Percentiles rank a stretch among this genome's conserved stretches.
phyloP scores from a whole-genome alignment of 768 basidiomycete genomes.

The Lanmaoa pseudosensibilis region DNA sequence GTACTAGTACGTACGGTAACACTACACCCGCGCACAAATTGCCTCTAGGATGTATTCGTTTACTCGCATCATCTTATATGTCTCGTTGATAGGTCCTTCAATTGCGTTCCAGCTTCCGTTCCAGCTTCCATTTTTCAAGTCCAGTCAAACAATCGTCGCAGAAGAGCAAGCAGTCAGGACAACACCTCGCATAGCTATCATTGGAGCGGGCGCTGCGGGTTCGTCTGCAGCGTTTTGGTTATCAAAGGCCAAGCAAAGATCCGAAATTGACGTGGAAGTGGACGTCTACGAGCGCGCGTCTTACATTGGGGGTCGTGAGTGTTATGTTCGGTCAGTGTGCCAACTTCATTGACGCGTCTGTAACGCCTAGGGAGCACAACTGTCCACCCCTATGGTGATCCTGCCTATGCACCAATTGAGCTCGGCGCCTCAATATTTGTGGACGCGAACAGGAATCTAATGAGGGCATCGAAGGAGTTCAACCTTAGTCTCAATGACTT shows the following conservation, averaged over 20 bases:
- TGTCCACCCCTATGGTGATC: constrained; percentile 69
- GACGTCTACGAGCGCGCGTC: constrained; percentile 79
- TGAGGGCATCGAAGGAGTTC: constrained; percentile 79
- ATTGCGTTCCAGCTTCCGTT: constrained; percentile 51
- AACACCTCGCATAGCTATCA: constrained; percentile 70
- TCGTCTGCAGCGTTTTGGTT: constrained; percentile 85
- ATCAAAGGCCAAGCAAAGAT: constrained; percentile 70
- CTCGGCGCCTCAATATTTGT: constrained; percentile 91
- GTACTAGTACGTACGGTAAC: not conserved
- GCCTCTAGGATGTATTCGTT: constrained; percentile 17
- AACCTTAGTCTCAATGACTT: constrained; percentile 57
- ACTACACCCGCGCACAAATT: not conserved
- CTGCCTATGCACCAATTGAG: constrained; percentile 63
- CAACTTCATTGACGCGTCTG: constrained; percentile 2
- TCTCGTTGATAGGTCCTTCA: constrained; percentile 24
- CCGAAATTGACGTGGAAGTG: constrained; percentile 67
- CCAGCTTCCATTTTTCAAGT: constrained; percentile 54
- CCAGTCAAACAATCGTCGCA: constrained; percentile 24
- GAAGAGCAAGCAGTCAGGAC: constrained; percentile 21
- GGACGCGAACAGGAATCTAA: constrained; percentile 64
- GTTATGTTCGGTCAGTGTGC: not conserved
- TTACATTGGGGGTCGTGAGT: constrained; percentile 86
- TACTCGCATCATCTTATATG: constrained; percentile 15
- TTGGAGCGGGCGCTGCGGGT: constrained; percentile 90
- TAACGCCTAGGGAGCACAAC: constrained; percentile 63